These are phyloP conservation scores for Physcomitrium patens DNA, from an alignment of 225 moss, liverwort and hornwort species.

Conservation along the genomic window DNA sequence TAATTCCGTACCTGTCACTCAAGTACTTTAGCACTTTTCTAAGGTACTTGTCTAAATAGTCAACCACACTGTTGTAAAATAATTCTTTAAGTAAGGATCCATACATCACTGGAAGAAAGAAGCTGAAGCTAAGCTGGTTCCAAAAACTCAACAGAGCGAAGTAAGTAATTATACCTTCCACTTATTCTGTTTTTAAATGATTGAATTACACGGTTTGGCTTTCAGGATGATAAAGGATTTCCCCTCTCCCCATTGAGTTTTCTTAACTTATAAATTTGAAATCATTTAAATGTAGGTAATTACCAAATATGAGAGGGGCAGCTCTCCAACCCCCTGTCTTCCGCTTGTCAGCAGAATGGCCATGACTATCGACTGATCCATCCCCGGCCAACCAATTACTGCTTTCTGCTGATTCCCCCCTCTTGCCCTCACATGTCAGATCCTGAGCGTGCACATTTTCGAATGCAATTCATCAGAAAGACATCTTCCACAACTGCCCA, in stretches of 20 bases:
- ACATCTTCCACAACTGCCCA: not conserved
- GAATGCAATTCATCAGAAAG: not conserved
- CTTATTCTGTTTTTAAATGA: too few species aligned
- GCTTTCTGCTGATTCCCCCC: conserved; percentile 23
- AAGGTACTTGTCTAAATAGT: not conserved
- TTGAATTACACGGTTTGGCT: too few species aligned
- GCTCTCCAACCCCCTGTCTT: conserved; percentile 50
- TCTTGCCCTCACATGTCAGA: conserved; percentile 29
- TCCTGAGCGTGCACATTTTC: conserved; percentile 18
- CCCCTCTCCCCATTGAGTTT: not conserved
- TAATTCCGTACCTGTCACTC: conserved; percentile 65
- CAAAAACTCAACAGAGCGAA: not conserved
- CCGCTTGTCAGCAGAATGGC: conserved; percentile 45
- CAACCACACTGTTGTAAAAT: not conserved
- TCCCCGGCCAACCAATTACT: conserved; percentile 35
- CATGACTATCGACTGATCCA: conserved; percentile 42
- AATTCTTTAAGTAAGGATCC: not conserved
- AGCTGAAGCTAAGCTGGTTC: not conserved
- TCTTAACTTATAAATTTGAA: not conserved
- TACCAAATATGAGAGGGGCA: conserved; percentile 51
- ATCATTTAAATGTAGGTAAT: conserved; percentile 2
- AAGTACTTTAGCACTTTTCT: not conserved
- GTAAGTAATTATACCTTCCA: not conserved
- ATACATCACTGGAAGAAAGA: not conserved
- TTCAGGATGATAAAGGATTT: not conserved